These are phyloP conservation scores for Schoenoplectus triqueter DNA, from an alignment of 202 grass and related monocot species.

Conservation along the genomic window DNA sequence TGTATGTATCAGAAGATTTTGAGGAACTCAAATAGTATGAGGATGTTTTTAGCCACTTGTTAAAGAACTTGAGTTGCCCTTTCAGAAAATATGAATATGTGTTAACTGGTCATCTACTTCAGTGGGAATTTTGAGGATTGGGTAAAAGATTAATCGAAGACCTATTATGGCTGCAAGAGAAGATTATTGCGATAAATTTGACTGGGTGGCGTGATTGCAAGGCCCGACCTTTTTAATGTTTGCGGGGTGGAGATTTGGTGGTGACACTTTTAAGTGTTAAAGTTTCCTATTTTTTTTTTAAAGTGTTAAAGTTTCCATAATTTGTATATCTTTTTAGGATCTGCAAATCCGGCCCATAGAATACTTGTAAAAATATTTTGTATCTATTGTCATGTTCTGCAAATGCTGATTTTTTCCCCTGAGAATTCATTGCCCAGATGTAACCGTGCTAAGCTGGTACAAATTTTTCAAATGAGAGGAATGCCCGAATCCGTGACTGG, in stretches of 20 bases:
- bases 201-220: not conserved
- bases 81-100: not conserved
- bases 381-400: not conserved
- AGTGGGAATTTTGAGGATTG: not conserved
- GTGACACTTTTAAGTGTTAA: not conserved
- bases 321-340: not conserved
- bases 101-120: not conserved
- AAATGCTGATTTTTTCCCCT: not conserved
- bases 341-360: not conserved
- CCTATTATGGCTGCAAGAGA: too few species aligned
- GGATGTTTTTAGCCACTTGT: not conserved
- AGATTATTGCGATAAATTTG: not conserved
- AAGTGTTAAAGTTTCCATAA: constrained; percentile 6
- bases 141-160: too few species aligned
- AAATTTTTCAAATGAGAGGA: not conserved
- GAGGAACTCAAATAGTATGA: not conserved
- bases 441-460: not conserved
- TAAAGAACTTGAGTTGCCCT: not conserved
- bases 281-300: too few species aligned
- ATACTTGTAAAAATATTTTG: not conserved
- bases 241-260: constrained; percentile 1
- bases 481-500: not conserved
- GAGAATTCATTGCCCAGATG: not conserved
- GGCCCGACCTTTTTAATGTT: not conserved
- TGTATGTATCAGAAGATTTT: not conserved